Base-by-base conservation (phyloP, 305 asterid species). In the Fraxinus velutina region DNA sequence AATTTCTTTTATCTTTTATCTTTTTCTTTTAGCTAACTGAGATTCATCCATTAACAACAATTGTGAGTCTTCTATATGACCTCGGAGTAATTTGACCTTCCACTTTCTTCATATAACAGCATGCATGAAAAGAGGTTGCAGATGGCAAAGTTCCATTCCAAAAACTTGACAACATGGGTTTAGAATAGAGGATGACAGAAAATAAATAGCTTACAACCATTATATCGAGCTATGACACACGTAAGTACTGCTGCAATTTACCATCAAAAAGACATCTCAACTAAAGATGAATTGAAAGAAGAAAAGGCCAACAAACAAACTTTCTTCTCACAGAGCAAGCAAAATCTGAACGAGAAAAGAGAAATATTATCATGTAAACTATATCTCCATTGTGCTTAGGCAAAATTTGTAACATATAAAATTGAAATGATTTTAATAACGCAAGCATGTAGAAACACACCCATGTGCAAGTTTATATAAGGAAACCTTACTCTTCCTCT, bases 401-500 rank as follows among this genome's bases (percentile, higher is more conserved):
- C 17, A 82, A 77, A 29, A 39, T 30, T 37, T 29, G 39, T 44
- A 42, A 47, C 60, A 76, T 80, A 80, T 34, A 36, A 78, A 39
- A 19, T 33, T 21, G 27, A 64, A 37, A 60, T 7, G 24, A 70
- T 12, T 73, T 77, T 39, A 64, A 21, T 29, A 72, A 27, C 70
- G 34, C 55, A 79, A 57, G 52, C 55, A 17, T 37, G 6, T 74
- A 74, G 33, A 70, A 81, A 29, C 24, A 72, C 78, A 77, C 60
- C 84, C 81, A 84, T 81, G 27, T 42, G 81, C 60, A 52, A 57
- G 74, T 39, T 70, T 64, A 64, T 64, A 68, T 85, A 84, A 73
- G 84, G 68, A 55, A 78, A 83, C 76, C 97, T 89, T 94, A 96
- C 99, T 96, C 99, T 92, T 96, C 99, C 83, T 94, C 99, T 75